These are phyloP conservation scores for Omphalotus olearius DNA, from an alignment of 1,284 basidiomycete genomes.

Conservation along the genomic window DNA sequence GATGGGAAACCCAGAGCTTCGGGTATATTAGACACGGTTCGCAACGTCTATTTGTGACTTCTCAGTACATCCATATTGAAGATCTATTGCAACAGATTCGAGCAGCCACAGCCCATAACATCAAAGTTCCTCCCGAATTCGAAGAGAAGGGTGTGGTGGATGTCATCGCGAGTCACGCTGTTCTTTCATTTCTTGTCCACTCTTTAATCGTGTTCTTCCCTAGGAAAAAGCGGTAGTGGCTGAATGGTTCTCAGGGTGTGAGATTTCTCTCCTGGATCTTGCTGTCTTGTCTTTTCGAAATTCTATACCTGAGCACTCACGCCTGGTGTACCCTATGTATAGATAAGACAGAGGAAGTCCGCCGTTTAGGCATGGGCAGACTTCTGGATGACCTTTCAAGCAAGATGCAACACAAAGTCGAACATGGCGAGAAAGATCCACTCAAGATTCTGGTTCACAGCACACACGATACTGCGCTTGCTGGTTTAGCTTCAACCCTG, in stretches of 20 bases:
- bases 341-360: conserved; percentile 75
- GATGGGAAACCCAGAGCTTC: conserved; percentile 77
- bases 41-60: conserved; percentile 17
- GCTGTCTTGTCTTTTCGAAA: conserved; percentile 1
- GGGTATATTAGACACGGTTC: conserved; percentile 76
- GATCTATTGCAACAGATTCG: conserved; percentile 39
- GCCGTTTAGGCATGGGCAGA: conserved; percentile 73
- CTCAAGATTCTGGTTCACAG: conserved; percentile 64
- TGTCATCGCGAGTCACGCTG: conserved; percentile 45
- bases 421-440: conserved; percentile 39
- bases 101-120: conserved; percentile 66
- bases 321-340: conserved; percentile 1
- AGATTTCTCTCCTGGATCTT: conserved; percentile 6
- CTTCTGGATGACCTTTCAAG: conserved; percentile 59
- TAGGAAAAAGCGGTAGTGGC: conserved; percentile 72
- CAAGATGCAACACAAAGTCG: conserved; percentile 57
- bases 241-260: conserved; percentile 67
- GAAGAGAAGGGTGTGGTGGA: conserved; percentile 55
- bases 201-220: not conserved
- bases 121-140: conserved; percentile 68
- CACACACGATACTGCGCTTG: conserved; percentile 77
- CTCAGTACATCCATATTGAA: too few species aligned
- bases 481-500: conserved; percentile 62
- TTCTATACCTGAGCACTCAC: conserved; percentile 3
- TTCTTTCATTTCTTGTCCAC: not conserved